Conservation (phyloP, 805 yeast genomes). For the Myxozyma geophila region DNA sequence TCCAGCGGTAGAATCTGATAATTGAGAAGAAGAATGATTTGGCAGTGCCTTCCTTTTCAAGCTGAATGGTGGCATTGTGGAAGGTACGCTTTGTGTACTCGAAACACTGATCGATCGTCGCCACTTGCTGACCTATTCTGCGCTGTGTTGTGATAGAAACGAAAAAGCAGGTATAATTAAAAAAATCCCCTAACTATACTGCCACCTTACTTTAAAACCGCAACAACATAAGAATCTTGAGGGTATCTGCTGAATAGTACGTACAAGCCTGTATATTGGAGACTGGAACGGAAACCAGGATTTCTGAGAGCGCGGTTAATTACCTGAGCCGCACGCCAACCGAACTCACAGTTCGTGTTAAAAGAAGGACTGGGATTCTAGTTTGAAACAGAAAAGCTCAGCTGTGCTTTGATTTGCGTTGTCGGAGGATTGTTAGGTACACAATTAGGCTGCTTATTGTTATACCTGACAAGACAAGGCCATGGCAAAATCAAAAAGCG, state of each 20-base stretch:
- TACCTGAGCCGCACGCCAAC: too few relatives aligned
- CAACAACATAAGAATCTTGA: too few relatives aligned
- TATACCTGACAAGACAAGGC: neutral
- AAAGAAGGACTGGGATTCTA: too few relatives aligned
- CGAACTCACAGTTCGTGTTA: too few relatives aligned
- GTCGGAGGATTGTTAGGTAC: neutral
- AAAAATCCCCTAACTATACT: too few relatives aligned
- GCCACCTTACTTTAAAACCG: too few relatives aligned
- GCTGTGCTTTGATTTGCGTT: neutral
- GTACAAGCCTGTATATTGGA: too few relatives aligned
- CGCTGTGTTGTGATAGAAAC: neutral
- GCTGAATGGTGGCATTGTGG: slow-evolving; percentile 8
- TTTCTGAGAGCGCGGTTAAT: too few relatives aligned
- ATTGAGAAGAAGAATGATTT: neutral
- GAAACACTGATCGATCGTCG: neutral
- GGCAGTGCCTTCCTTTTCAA: neutral
- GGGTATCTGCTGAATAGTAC: too few relatives aligned
- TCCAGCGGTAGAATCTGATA: neutral
- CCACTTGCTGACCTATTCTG: neutral
- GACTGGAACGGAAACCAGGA: too few relatives aligned
- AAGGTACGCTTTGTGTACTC: neutral
- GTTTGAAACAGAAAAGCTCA: neutral
- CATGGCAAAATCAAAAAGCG: slow-evolving; percentile 7
- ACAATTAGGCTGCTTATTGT: neutral
- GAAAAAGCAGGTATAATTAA: too few relatives aligned